Evolutionary conservation across 2,329 filamentous ascomycete species (phyloP), one percentile per base, ranked within the genome.

Genomic region (Acrocalymma vagum): DNA sequence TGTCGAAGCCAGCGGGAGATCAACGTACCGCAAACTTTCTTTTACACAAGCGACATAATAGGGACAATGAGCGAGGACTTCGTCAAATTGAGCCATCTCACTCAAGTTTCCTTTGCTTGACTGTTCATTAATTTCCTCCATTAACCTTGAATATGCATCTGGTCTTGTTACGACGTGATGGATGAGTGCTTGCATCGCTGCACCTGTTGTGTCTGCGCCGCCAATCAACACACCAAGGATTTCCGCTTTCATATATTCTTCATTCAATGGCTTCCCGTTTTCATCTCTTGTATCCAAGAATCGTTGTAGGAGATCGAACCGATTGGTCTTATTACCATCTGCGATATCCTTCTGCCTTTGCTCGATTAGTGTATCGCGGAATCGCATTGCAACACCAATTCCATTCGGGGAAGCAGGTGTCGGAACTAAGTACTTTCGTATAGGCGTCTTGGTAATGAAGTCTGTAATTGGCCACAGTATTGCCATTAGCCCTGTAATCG

Each of bases 321-420:
- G 71, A 1, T 70, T 71, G 0, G 71, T 66, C 8, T 74, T 77
- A n/a, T n/a, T n/a, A 1, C 75, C 78, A 4, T 66, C 58, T 33
- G 75, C 67, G 14, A 81, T 70, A 35, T 80, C 77, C 17, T 70
- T 70, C 16, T 75, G 62, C 1, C 81, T 72, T 46, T 80, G 63
- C 15, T 64, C 55, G 40, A 83, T 74, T 2, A 83, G 69, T 17
- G 72, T 70, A 49, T 84, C 80, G 4, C 80, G 76, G 60, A 82
- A 83, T 7, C 77, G 70, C 78, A 83, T 83, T 39, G 83, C 55
- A 1, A 73, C 75, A 1, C 80, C 80, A 22, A 83, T 80, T 1
- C 79, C 80, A 9, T 72, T 76, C 25, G 79, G 63, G 22, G 83
- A 74, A 30, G 80, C 73, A 0, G 80, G 78, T 23, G 64, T 76